Percentiles rank a stretch among this genome's conserved stretches.
Evolutionary conservation across 2,329 filamentous ascomycete genomes (phyloP).

Genomic region (Plectosphaerella plurivora): DNA sequence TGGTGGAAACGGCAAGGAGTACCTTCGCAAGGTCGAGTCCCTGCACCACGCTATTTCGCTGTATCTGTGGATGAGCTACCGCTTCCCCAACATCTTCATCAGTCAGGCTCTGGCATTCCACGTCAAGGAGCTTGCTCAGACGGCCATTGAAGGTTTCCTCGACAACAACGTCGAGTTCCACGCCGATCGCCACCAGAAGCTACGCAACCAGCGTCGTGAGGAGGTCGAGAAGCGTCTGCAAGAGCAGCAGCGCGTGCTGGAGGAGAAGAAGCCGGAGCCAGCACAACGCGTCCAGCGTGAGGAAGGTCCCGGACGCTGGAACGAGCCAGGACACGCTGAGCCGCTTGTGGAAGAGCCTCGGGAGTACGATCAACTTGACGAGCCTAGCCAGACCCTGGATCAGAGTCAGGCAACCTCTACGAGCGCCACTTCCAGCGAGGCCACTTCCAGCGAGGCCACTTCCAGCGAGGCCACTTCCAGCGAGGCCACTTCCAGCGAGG

Average conservation of each 20-base stretch:
- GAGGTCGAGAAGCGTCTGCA: slow-evolving; percentile 7
- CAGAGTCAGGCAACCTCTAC: no score
- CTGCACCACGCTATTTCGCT: slow-evolving; percentile 79
- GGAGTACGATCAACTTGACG: slow-evolving; percentile 1
- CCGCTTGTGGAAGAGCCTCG: slow-evolving; percentile 17
- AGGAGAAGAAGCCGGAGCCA: slow-evolving; percentile 5
- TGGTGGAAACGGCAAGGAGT: slow-evolving; percentile 26
- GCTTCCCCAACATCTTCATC: slow-evolving; percentile 75
- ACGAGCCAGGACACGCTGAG: slow-evolving; percentile 28
- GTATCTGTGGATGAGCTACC: slow-evolving; percentile 91
- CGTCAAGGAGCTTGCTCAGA: slow-evolving; percentile 72
- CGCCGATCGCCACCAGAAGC: slow-evolving; percentile 22
- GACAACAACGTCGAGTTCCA: slow-evolving; percentile 18
- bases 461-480: no score
- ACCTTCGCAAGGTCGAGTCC: slow-evolving; percentile 66
- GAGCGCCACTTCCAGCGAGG: no score
- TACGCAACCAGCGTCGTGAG: slow-evolving; percentile 22
- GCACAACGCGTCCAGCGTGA: slow-evolving; percentile 1
- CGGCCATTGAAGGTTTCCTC: slow-evolving; percentile 64
- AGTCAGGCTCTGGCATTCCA: slow-evolving; percentile 74
- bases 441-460: no score
- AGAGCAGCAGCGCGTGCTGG: slow-evolving; percentile 17
- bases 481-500: no score
- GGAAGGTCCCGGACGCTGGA: slow-evolving; percentile 24
- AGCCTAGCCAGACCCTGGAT: not conserved